phyloP scores from a whole-genome alignment of 768 basidiomycete species.

The Tulasnella sp. region DNA sequence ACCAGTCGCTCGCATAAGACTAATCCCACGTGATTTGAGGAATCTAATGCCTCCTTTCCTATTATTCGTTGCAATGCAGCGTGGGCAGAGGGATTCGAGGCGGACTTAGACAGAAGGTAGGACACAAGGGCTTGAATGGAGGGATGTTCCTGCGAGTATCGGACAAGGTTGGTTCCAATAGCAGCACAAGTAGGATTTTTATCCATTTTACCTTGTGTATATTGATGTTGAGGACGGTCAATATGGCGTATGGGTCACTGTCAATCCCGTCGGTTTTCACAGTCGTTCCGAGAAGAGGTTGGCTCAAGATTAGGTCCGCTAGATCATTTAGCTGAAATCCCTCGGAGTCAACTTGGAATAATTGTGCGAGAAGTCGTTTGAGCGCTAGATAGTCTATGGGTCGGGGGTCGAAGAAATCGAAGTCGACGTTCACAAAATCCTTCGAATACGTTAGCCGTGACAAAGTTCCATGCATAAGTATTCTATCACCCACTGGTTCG shows the following conservation, averaged over 20 bases:
- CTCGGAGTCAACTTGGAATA: constrained; percentile 61
- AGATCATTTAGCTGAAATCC: constrained; percentile 58
- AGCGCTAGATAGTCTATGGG: constrained; percentile 76
- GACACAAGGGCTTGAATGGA: constrained; percentile 55
- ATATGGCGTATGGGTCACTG: constrained; percentile 80
- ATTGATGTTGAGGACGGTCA: constrained; percentile 73
- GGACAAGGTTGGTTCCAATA: not conserved
- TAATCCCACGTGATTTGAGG: constrained; percentile 51
- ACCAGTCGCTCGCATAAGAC: constrained; percentile 79
- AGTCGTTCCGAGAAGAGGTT: constrained; percentile 69
- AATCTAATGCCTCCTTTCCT: constrained; percentile 25
- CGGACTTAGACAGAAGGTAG: constrained; percentile 56
- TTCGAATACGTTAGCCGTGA: constrained; percentile 23
- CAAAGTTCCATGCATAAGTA: not conserved
- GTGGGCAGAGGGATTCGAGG: constrained; percentile 39
- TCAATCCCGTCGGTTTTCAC: constrained; percentile 85
- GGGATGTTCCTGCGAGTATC: constrained; percentile 44
- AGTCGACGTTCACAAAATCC: constrained; percentile 72
- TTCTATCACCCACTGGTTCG: constrained; percentile 13
- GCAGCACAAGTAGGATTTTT: not conserved
- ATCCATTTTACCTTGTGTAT: constrained; percentile 42
- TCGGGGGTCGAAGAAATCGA: constrained; percentile 88
- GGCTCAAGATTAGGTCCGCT: constrained; percentile 63
- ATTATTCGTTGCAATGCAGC: constrained; percentile 43
- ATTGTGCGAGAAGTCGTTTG: constrained; percentile 34